phyloP scores from a whole-genome alignment of 1,284 basidiomycete genomes.

The Pascua sp. region DNA sequence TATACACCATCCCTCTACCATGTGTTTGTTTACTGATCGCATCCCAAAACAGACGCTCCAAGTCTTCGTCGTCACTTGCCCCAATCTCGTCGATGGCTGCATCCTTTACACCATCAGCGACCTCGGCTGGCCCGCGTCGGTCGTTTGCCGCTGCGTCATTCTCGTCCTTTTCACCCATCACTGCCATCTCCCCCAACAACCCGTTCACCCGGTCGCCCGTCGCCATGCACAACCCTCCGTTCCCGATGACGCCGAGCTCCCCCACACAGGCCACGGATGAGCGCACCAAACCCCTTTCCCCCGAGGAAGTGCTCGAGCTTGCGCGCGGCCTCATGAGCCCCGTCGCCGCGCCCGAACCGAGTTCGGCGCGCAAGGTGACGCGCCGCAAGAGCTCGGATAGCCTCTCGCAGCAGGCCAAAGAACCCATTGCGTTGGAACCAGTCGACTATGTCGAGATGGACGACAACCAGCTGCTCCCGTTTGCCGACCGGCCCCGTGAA shows the following conservation, averaged over 20 bases:
- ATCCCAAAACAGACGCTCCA: conserved; percentile 21
- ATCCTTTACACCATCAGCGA: conserved; percentile 20
- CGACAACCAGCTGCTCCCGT: conserved; percentile 43
- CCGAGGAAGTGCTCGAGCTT: conserved; percentile 43
- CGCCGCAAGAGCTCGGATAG: conserved; percentile 26
- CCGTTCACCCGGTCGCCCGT: conserved; percentile 6
- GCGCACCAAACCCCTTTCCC: conserved; percentile 29
- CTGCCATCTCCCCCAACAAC: conserved; percentile 8
- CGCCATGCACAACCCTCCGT: conserved; percentile 11
- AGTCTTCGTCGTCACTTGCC: conserved; percentile 31
- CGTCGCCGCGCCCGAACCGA: conserved; percentile 28
- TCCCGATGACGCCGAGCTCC: background rate
- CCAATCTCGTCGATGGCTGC: conserved; percentile 23
- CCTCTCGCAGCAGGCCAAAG: background rate
- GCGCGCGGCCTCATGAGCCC: conserved; percentile 38
- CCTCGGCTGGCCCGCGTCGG: conserved; percentile 32
- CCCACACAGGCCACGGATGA: background rate
- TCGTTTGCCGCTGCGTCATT: conserved; percentile 41
- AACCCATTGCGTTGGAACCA: conserved; percentile 43
- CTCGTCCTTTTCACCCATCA: conserved; percentile 23
- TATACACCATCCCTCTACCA: conserved; percentile 3
- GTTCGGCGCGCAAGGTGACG: conserved; percentile 27
- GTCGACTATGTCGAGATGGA: conserved; percentile 48
- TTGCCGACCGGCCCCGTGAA: conserved; percentile 40
- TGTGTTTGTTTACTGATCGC: conserved; percentile 5